Base-by-base conservation (phyloP, 2,329 filamentous ascomycete species). In the Tricladium varicosporioides region DNA sequence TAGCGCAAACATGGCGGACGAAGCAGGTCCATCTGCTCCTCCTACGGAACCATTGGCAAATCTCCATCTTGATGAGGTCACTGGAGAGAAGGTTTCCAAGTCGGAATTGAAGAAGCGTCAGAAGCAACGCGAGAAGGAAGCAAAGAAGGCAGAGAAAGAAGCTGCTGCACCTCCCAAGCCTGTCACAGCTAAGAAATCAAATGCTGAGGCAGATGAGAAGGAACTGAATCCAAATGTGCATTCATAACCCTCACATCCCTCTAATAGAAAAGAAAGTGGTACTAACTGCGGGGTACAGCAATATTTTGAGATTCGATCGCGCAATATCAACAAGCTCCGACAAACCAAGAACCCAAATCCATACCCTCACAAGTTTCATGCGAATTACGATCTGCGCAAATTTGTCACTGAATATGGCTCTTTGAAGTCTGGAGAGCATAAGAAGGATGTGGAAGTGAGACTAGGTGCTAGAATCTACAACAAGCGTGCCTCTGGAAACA, bases 291-390 rank as follows among this genome's bases (percentile, higher is more conserved):
- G 60, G 48, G 59, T 58, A 52, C 53, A 88, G 84, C 87, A 90
- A 87, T 99, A 97, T 80, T 97, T 96, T 73, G 94, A 99, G 78
- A 95, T 97, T 72, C 89, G 94, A 62, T 95, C 88, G 69, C 85
- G 90, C 66, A 83, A 82, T 65, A 86, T 96, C 78, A 87, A 89
- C 74, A 87, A 88, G 68, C 82, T 93, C 62, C 83, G 87, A 69
- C 78, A 87, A 70, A 85, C 83, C 70, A 86, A 88, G 77, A 77
- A 85, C 58, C 89, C 89, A 43, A 89, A 93, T 70, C 90, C 90
- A 13, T 96, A 97, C 76, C 94, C 94, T 7, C 93, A 99, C 87
- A 87, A 86, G 81, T 97, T 96, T 82, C 80, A 92, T 57, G 86
- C 91, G 72, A 89, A 87, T 73, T 92, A 91, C 70, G 89, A 94